Evolutionary conservation across 2,329 filamentous ascomycete genomes (phyloP).

Genomic region (Pyrenochaeta sp.): DNA sequence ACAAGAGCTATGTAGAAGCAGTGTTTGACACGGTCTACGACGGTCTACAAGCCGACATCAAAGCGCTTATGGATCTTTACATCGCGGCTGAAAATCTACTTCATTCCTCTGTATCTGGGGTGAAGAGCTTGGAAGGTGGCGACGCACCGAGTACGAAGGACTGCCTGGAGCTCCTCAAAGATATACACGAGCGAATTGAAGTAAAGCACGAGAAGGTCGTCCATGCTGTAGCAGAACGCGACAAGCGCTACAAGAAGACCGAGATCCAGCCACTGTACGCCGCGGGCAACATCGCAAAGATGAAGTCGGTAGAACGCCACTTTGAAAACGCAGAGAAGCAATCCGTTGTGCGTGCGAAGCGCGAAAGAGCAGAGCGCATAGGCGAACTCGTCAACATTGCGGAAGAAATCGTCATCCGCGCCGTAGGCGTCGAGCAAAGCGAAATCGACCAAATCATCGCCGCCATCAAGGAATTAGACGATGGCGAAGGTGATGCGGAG

Average conservation of each 20-base stretch:
- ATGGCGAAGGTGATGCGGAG: conserved; percentile 36
- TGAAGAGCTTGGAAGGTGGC: conserved; percentile 25
- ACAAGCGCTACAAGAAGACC: conserved; percentile 63
- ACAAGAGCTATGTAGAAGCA: conserved; percentile 58
- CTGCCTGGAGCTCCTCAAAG: conserved; percentile 48
- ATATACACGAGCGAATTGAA: conserved; percentile 59
- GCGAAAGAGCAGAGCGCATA: conserved; percentile 59
- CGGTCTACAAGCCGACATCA: conserved; percentile 60
- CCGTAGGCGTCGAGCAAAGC: conserved; percentile 61
- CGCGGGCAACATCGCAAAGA: conserved; percentile 59
- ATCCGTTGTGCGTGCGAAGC: conserved; percentile 58
- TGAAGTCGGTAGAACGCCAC: conserved; percentile 57
- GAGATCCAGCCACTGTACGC: conserved; percentile 62
- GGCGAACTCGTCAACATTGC: conserved; percentile 60
- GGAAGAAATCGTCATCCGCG: conserved; percentile 60
- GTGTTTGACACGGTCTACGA: conserved; percentile 62
- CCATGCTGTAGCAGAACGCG: conserved; percentile 61
- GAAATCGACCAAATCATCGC: conserved; percentile 59
- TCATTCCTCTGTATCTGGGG: conserved; percentile 32
- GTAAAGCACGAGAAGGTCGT: conserved; percentile 59
- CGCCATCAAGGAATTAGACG: conserved; percentile 51
- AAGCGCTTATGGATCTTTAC: conserved; percentile 57
- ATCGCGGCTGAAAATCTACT: conserved; percentile 44
- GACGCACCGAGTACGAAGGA: conserved; percentile 29
- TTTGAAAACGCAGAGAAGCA: conserved; percentile 61